Evolutionary conservation across 441 rosid genomes (phyloP).

Genomic region (Raphanus hybrid): DNA sequence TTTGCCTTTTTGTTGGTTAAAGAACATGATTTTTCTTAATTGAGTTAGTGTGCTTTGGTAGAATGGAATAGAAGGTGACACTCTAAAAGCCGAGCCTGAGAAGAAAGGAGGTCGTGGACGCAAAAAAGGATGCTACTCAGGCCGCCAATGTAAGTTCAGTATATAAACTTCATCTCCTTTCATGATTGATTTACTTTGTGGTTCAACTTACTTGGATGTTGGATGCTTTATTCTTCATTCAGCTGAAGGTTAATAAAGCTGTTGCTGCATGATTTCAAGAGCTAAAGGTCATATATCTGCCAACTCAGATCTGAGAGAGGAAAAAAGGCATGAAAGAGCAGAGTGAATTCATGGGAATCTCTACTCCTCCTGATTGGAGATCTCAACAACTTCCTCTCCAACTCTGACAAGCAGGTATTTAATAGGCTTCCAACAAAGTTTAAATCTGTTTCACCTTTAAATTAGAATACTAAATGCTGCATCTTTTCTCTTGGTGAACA

Average conservation of each 20-base stretch:
- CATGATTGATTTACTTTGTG: not conserved
- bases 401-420: too few species aligned
- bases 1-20: slow-evolving; percentile 10
- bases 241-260: slow-evolving; percentile 87
- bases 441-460: too few species aligned
- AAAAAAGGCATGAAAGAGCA: too few species aligned
- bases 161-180: slow-evolving; percentile 20
- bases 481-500: too few species aligned
- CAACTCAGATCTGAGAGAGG: too few species aligned
- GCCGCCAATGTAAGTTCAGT: slow-evolving; percentile 59
- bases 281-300: too few species aligned
- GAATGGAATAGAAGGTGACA: slow-evolving; percentile 62
- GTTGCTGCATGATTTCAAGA: slow-evolving; percentile 59
- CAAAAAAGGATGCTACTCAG: slow-evolving; percentile 68
- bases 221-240: slow-evolving; percentile 15
- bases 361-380: too few species aligned
- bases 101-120: slow-evolving; percentile 65
- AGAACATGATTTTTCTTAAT: slow-evolving; percentile 15
- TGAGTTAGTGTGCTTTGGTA: slow-evolving; percentile 41
- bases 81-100: slow-evolving; percentile 44
- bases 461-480: too few species aligned
- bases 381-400: too few species aligned
- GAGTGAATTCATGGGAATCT: too few species aligned
- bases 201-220: not conserved
- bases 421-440: too few species aligned